Evolutionary conservation across 2,329 filamentous ascomycete species (phyloP).

Genomic region (Ascochyta pisi): DNA sequence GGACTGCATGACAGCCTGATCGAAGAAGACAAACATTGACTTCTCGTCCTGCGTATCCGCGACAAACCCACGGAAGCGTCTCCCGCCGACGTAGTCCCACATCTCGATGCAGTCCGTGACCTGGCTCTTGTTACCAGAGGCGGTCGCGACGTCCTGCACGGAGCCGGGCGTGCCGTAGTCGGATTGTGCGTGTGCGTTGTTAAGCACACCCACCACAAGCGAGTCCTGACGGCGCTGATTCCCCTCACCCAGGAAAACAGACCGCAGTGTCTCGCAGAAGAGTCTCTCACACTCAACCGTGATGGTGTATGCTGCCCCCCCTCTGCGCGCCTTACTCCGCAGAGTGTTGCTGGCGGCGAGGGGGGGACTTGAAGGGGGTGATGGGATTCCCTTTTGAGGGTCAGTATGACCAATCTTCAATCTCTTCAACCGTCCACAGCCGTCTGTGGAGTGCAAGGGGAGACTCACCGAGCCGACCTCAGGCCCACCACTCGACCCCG

Average conservation of each 20-base stretch:
- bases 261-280: conserved; percentile 95
- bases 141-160: conserved; percentile 32
- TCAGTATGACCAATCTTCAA: conserved; percentile 21
- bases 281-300: conserved; percentile 99
- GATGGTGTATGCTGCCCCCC: conserved; percentile 95
- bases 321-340: conserved; percentile 59
- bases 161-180: conserved; percentile 33
- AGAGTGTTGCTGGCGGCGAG: conserved; percentile 72
- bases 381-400: conserved; percentile 81
- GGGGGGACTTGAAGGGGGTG: conserved; percentile 87
- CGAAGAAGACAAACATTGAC: conserved; percentile 88
- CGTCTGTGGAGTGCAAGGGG: background rate
- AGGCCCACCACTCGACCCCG: conserved; percentile 59
- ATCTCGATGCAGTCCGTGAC: conserved; percentile 75
- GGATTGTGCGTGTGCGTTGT: conserved; percentile 39
- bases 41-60: conserved; percentile 72
- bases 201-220: conserved; percentile 80
- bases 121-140: conserved; percentile 29
- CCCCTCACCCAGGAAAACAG: conserved; percentile 97
- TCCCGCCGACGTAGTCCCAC: conserved; percentile 84
- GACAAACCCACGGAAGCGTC: conserved; percentile 86
- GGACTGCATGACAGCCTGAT: conserved; percentile 66
- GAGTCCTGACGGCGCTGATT: conserved; percentile 77
- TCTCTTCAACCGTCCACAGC: background rate
- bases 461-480: conserved; percentile 53